Base-by-base conservation (phyloP, 306 rosid genomes). In the Casuarina equisetifolia region DNA sequence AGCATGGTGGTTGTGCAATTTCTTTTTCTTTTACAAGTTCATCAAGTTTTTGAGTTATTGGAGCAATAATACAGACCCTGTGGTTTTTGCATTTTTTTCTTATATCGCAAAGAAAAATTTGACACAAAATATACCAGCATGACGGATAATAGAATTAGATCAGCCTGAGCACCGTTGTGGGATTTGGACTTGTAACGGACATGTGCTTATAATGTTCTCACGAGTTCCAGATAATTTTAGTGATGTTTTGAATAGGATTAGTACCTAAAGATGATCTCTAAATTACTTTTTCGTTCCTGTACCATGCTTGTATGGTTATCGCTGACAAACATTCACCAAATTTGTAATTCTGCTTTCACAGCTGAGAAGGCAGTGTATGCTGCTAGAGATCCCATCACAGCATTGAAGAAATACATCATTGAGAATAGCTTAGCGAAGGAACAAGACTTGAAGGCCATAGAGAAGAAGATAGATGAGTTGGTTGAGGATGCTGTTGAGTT, bases 291-390 rank as follows among this genome's bases (percentile, higher is more conserved):
- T 38, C 9, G 49, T 67, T 58, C 38, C 44, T 69, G 59, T 40
- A 36, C 72, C 36, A 3, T 79, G 38, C 13, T 74, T 4, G 32
- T 57, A 64, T 70, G 59, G n/a, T 46, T 11, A 57, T 43, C 53
- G 77, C 54, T 82, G 3, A 35, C 70, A 49, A 20, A 16, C 69
- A 42, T 70, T 64, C 55, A 45, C 54, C 9, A 74, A 39, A 53
- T 12, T 57, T 68, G 58, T 64, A 36, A 67, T 78, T 74, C 71
- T 72, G 38, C 25, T 66, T 73, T 87, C 59, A 80, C 96, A 96
- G 99, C 94, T 79, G 99, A 95, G 93, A 96, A 96, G 87, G 94
- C 93, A 70, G 89, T 74, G 79, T 96, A 96, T 80, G 94, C 99
- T 20, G 87, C 85, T 70, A 90, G 99, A 86, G 99, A 96, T 68